Percentiles rank a stretch among this genome's conserved stretches.
Conservation (phyloP, 352 stramenopile species). For the Globisporangium yorkense region DNA sequence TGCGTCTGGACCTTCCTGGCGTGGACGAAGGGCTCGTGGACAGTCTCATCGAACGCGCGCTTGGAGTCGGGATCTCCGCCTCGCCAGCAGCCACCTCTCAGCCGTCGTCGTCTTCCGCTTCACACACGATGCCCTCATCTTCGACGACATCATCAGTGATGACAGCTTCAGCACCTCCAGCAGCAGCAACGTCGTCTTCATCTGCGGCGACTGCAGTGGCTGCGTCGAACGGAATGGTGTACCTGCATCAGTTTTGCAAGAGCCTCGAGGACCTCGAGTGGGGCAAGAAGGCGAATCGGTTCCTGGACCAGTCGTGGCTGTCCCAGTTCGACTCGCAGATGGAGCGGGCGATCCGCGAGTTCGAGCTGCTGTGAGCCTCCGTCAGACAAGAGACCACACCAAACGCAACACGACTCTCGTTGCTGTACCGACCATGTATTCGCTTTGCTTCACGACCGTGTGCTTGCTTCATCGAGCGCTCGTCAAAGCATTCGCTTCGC, state of each 20-base stretch:
- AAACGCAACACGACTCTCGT: neutral
- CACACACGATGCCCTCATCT: neutral
- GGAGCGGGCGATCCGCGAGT: conserved; percentile 62
- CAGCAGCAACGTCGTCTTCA: neutral
- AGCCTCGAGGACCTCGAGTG: conserved; percentile 57
- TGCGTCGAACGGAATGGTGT: conserved; percentile 20
- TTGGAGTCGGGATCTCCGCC: conserved; percentile 12
- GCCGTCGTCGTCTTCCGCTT: neutral
- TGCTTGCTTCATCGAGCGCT: neutral
- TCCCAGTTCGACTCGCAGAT: conserved; percentile 78
- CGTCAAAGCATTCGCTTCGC: conserved; percentile 19
- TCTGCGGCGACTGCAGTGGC: neutral
- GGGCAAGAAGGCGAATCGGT: conserved; percentile 67
- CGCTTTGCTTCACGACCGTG: no score
- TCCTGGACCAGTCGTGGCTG: conserved; percentile 75
- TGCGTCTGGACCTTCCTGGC: conserved; percentile 40
- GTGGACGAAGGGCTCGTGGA: conserved; percentile 41
- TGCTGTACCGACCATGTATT: conserved; percentile 4
- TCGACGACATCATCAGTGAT: neutral
- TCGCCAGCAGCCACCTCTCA: neutral
- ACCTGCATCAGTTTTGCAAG: conserved; percentile 41
- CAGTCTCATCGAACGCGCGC: conserved; percentile 34
- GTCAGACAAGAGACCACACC: neutral
- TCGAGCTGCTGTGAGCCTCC: conserved; percentile 46
- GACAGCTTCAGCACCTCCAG: conserved; percentile 1